Percentiles rank a stretch among this genome's conserved stretches.
These are phyloP conservation scores for Stylosanthes scabra DNA, from an alignment of 331 rosid genomes.

Conservation along the genomic window DNA sequence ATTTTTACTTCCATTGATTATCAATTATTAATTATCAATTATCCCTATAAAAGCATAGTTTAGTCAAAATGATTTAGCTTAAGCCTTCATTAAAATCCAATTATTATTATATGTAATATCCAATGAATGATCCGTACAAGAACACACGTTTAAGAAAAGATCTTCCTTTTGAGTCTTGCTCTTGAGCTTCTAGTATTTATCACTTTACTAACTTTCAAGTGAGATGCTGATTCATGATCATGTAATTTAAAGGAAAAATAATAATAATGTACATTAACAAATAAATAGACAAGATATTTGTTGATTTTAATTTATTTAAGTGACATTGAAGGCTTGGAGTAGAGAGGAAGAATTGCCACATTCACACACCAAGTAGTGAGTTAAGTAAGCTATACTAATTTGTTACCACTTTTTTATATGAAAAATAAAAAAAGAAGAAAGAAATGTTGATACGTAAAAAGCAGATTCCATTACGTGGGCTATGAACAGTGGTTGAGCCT, in stretches of 20 bases:
- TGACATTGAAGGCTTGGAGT: not conserved
- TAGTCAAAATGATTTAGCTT: constrained; percentile 11
- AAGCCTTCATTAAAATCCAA: constrained; percentile 33
- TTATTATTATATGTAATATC: not conserved
- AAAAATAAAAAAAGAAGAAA: not conserved
- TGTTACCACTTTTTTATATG: constrained; percentile 28
- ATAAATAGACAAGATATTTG: no score
- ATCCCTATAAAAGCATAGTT: no score
- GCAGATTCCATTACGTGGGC: constrained; percentile 60
- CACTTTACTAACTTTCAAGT: constrained; percentile 11
- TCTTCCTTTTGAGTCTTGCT: not conserved
- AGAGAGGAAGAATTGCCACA: no score
- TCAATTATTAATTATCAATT: not conserved
- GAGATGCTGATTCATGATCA: constrained; percentile 34
- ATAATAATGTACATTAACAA: no score
- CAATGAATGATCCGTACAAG: constrained; percentile 17
- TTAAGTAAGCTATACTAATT: constrained; percentile 20
- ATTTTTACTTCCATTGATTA: not conserved
- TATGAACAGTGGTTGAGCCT: constrained; percentile 29
- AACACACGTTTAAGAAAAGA: not conserved
- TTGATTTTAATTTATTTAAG: not conserved
- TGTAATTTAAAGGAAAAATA: not conserved
- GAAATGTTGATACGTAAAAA: constrained; percentile 36
- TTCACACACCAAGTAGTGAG: no score
- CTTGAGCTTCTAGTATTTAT: not conserved